Percentiles rank a stretch among this genome's conserved stretches.
Evolutionary conservation across 2,329 filamentous ascomycete genomes (phyloP).

Genomic region (Epichloe elymi): DNA sequence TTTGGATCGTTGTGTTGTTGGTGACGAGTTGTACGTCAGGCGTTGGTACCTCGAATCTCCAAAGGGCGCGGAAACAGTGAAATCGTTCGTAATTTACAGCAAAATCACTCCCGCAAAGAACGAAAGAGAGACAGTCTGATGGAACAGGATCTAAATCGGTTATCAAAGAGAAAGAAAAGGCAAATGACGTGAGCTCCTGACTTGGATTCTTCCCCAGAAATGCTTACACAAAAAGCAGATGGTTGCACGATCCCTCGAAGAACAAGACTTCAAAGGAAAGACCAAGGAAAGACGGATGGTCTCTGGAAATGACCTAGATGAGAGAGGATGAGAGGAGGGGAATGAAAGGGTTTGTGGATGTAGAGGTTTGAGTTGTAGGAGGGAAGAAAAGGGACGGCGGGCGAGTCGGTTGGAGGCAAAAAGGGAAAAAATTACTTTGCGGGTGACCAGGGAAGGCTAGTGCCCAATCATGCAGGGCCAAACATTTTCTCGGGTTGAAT

Average conservation of each 20-base stretch:
- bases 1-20: not conserved
- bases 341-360: constrained; percentile 18
- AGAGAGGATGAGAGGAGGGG: constrained; percentile 16
- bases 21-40: not conserved
- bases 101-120: constrained; percentile 18
- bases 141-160: constrained; percentile 17
- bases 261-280: constrained; percentile 33
- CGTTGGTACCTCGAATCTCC: not conserved
- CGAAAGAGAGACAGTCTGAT: constrained; percentile 16
- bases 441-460: constrained; percentile 20
- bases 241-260: constrained; percentile 26
- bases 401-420: constrained; percentile 15
- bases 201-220: constrained; percentile 18
- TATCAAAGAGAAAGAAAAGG: constrained; percentile 14
- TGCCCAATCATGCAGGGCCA: constrained; percentile 7
- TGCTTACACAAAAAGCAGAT: constrained; percentile 19
- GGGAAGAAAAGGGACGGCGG: constrained; percentile 14
- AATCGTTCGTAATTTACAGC: constrained; percentile 7
- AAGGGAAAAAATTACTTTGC: constrained; percentile 23
- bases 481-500: not conserved
- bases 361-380: constrained; percentile 21
- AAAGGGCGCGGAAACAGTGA: not conserved
- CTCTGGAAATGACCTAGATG: constrained; percentile 17
- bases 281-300: constrained; percentile 27
- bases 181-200: constrained; percentile 21